These are phyloP conservation scores for Rhodomyrtus psidioides DNA, from an alignment of 441 rosid species.

Conservation along the genomic window DNA sequence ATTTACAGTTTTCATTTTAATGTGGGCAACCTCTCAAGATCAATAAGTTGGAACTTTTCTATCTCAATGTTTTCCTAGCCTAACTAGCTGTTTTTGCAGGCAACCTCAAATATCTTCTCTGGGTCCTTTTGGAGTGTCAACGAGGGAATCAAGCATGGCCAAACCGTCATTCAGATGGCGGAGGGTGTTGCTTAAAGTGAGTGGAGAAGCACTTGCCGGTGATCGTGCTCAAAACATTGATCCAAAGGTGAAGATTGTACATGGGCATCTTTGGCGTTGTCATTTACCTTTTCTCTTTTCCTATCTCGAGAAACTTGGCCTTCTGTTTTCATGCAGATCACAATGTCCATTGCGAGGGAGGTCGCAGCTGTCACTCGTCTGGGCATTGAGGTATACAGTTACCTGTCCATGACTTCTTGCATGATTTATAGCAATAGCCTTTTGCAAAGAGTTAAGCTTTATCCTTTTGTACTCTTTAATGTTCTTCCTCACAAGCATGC, in stretches of 20 bases:
- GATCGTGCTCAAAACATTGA: conserved; percentile 73
- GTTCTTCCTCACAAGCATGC: neutral
- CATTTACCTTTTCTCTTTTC: too few relatives aligned
- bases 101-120: conserved; percentile 45
- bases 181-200: conserved; percentile 92
- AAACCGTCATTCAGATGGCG: conserved; percentile 64
- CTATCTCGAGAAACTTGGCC: conserved; percentile 2
- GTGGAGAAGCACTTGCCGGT: conserved; percentile 97
- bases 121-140: conserved; percentile 41
- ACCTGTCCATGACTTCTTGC: neutral
- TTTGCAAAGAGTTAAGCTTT: neutral
- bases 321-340: conserved; percentile 33
- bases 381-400: conserved; percentile 66
- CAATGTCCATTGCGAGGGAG: conserved; percentile 94
- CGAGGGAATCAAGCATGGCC: conserved; percentile 26
- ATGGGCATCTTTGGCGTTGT: neutral
- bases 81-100: conserved; percentile 4
- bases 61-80: neutral
- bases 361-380: conserved; percentile 85
- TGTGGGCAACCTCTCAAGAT: neutral
- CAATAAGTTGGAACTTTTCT: neutral
- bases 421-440: neutral
- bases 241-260: conserved; percentile 52
- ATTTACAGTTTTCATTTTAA: neutral
- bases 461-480: neutral